Evolutionary conservation across 352 stramenopile species (phyloP), one percentile per base, ranked within the genome.

Genomic region (Albugo candida): DNA sequence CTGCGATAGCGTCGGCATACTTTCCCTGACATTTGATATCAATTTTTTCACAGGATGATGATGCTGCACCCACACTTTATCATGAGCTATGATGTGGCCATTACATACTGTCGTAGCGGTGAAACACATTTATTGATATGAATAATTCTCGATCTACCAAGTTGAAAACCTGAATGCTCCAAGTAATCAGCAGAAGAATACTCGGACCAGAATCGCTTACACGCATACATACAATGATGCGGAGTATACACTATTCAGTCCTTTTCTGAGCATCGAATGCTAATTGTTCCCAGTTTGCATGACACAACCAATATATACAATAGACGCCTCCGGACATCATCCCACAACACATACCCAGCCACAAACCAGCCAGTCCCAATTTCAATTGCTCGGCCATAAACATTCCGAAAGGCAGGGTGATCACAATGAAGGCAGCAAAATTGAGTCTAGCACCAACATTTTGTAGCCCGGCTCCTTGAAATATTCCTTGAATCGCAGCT

Each of bases 371-470:
- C 19, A 91, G 58, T 0, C 70, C 68, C 58, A 83, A 59, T 13
- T 65, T 52, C 31, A 81, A 55, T 35, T 66, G 46, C 50, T 89
- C 79, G 8, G 71, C 80, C 8, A 94, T 59, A 18, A 78, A 50
- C 36, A 88, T 57, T 1, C 73, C 80, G 14, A 92, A 35, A 0
- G 82, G 80, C n/a, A 94, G 63, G 36, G 76, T 79, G 17, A 93
- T 51, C 17, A 72, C 45, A 31, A 93, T 70, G 60, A 88, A 94
- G 44, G 68, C 69, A 13, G 89, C 63, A 35, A 94, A 92, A 47
- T 92, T 94, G 52, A 86, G 66, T 13, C 66, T 66, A 10, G 82
- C 82, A 16, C 74, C 74, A 11, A 92, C 65, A n/a, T 65, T 51
- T 48, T 94, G 82, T 42, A 81, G 64, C 2, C 82, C 82, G 40